Percentiles rank a stretch among this genome's conserved stretches.
Evolutionary conservation across 2,329 filamentous ascomycete genomes (phyloP).

Genomic region (Phialophora expanda): DNA sequence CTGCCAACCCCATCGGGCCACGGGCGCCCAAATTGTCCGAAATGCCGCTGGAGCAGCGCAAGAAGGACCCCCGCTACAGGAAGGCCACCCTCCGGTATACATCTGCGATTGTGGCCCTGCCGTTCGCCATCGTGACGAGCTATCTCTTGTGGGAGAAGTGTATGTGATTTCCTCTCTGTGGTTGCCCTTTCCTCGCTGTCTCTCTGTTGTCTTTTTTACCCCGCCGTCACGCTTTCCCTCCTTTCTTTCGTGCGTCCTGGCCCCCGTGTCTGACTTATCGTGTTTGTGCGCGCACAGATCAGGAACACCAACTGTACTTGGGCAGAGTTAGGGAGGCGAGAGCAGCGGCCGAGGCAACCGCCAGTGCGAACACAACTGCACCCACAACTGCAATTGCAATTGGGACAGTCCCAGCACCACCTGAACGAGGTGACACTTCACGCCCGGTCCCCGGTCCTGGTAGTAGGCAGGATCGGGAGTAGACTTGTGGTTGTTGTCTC

Average conservation of each 20-base stretch:
- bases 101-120: conserved; percentile 34
- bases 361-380: too few relatives aligned
- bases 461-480: not conserved
- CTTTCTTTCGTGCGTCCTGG: not conserved
- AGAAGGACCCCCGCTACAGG: conserved; percentile 31
- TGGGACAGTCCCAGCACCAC: too few relatives aligned
- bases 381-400: too few relatives aligned
- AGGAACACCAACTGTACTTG: conserved; percentile 9
- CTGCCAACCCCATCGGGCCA: not conserved
- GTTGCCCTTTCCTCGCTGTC: not conserved
- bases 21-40: conserved; percentile 25
- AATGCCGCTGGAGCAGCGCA: conserved; percentile 30
- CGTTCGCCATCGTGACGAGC: conserved; percentile 35
- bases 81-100: conserved; percentile 28
- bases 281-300: conserved; percentile 1
- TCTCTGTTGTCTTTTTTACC: not conserved
- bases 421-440: not conserved
- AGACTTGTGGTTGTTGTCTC: not conserved
- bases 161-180: conserved; percentile 18
- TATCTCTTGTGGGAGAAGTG: conserved; percentile 36
- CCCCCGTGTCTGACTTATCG: not conserved
- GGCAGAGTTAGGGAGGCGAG: not conserved
- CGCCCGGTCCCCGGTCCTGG: not conserved
- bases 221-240: not conserved
- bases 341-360: not conserved